Evolutionary conservation across 2,329 filamentous ascomycete species (phyloP).

Genomic region (Xylariaceae sp.): DNA sequence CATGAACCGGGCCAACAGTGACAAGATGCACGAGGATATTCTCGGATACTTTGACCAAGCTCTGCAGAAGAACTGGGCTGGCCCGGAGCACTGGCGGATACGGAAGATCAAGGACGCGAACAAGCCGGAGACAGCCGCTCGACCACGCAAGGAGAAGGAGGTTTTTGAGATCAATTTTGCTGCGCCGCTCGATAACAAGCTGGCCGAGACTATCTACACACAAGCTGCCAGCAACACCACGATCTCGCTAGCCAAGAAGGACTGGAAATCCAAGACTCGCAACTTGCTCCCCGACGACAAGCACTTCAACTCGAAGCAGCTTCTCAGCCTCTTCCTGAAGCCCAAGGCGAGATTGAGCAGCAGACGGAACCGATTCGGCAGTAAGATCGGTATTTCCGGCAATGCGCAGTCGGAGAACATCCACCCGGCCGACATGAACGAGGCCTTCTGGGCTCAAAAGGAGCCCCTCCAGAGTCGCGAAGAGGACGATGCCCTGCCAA

Average conservation of each 20-base stretch:
- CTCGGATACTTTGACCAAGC: constrained; percentile 98
- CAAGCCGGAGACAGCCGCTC: constrained; percentile 57
- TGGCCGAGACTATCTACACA: constrained; percentile 75
- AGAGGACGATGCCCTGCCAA: constrained; percentile 55
- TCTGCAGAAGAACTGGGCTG: constrained; percentile 93
- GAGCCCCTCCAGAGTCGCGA: constrained; percentile 40
- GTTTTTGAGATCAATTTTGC: constrained; percentile 91
- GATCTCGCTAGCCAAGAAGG: constrained; percentile 84
- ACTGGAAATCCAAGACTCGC: constrained; percentile 89
- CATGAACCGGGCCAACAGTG: constrained; percentile 63
- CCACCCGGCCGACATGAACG: constrained; percentile 76
- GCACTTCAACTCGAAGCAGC: constrained; percentile 90
- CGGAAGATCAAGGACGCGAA: constrained; percentile 77
- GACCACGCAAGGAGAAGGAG: constrained; percentile 87
- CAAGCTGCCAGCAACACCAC: constrained; percentile 72
- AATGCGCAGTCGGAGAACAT: constrained; percentile 46
- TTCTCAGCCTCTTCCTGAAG: constrained; percentile 88
- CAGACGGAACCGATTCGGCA: constrained; percentile 50
- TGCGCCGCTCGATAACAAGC: constrained; percentile 62
- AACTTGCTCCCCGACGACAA: constrained; percentile 96
- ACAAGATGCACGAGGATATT: constrained; percentile 81
- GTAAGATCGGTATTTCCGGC: constrained; percentile 38
- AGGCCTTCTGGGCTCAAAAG: constrained; percentile 88
- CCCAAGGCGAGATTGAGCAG: constrained; percentile 80
- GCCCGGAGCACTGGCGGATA: constrained; percentile 98